Evolutionary conservation across 2,329 filamentous ascomycete genomes (phyloP).

Genomic region (Stachybotrys echinatus): DNA sequence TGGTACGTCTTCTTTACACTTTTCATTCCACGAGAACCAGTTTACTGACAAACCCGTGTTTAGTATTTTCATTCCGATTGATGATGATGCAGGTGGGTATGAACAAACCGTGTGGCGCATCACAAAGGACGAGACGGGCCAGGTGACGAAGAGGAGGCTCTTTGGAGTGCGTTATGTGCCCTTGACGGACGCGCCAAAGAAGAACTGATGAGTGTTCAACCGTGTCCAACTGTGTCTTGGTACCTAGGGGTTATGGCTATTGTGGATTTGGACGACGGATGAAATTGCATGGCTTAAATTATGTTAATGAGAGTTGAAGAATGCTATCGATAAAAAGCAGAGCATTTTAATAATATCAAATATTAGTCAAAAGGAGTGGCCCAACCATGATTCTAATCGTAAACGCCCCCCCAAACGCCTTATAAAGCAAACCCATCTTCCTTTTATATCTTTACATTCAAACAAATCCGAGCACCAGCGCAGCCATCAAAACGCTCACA

Average conservation of each 20-base stretch:
- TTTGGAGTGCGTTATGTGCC: slow-evolving; percentile 75
- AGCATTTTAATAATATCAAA: background rate
- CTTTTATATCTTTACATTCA: too few species aligned
- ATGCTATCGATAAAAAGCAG: background rate
- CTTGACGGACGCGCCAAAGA: slow-evolving; percentile 61
- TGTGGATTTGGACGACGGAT: background rate
- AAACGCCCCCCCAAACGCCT: too few species aligned
- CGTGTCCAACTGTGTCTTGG: background rate
- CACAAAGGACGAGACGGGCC: slow-evolving; percentile 64
- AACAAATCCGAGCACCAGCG: too few species aligned
- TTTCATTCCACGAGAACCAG: background rate
- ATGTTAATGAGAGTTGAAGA: slow-evolving; percentile 8
- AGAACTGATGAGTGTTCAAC: background rate
- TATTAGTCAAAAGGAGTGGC: background rate
- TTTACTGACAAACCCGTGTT: slow-evolving; percentile 5
- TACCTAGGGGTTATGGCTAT: background rate
- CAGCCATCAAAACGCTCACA: background rate
- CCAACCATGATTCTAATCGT: too few species aligned
- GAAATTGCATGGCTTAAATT: slow-evolving; percentile 8
- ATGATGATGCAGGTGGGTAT: slow-evolving; percentile 39
- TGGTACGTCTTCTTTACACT: slow-evolving; percentile 34
- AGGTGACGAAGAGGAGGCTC: slow-evolving; percentile 53
- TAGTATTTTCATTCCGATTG: slow-evolving; percentile 73
- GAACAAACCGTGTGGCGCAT: slow-evolving; percentile 68
- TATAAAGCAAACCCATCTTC: too few species aligned